Percentiles rank a stretch among this genome's conserved stretches.
Evolutionary conservation across 2,329 filamentous ascomycete genomes (phyloP).

Genomic region (Cladosporium sp.): DNA sequence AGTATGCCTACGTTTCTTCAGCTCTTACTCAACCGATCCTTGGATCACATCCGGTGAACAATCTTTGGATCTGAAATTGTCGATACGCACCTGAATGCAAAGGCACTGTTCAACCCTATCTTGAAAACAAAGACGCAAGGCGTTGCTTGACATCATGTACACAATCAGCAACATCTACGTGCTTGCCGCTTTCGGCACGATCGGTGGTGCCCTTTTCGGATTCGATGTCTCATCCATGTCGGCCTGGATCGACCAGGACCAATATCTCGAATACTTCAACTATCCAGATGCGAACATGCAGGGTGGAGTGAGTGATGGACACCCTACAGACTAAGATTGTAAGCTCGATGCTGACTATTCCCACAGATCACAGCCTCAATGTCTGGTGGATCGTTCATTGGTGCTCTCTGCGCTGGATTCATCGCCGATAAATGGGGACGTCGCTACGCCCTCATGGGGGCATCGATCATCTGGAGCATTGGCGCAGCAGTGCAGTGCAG

Average conservation of each 20-base stretch:
- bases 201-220: slow-evolving; percentile 71
- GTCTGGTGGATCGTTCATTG: slow-evolving; percentile 69
- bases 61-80: neutral
- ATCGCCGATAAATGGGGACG: slow-evolving; percentile 58
- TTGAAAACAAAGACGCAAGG: slow-evolving; percentile 1
- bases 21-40: neutral
- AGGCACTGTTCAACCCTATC: neutral
- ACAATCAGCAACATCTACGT: slow-evolving; percentile 58
- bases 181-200: slow-evolving; percentile 58
- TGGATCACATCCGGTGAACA: neutral
- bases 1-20: slow-evolving; percentile 19
- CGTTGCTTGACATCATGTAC: slow-evolving; percentile 9
- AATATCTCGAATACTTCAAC: slow-evolving; percentile 69
- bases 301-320: slow-evolving; percentile 50
- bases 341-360: neutral
- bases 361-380: slow-evolving; percentile 63
- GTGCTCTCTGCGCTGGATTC: slow-evolving; percentile 59
- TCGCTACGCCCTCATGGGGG: slow-evolving; percentile 55
- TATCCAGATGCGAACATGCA: slow-evolving; percentile 56
- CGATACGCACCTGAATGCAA: neutral
- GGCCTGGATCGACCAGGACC: slow-evolving; percentile 53
- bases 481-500: slow-evolving; percentile 63
- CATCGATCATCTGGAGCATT: slow-evolving; percentile 43
- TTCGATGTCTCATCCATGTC: slow-evolving; percentile 76
- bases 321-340: neutral